Percentiles rank a stretch among this genome's conserved stretches.
These are phyloP conservation scores for Rhizoclosmatium sp. DNA, from an alignment of 192 early-diverging fungal species.

Conservation along the genomic window DNA sequence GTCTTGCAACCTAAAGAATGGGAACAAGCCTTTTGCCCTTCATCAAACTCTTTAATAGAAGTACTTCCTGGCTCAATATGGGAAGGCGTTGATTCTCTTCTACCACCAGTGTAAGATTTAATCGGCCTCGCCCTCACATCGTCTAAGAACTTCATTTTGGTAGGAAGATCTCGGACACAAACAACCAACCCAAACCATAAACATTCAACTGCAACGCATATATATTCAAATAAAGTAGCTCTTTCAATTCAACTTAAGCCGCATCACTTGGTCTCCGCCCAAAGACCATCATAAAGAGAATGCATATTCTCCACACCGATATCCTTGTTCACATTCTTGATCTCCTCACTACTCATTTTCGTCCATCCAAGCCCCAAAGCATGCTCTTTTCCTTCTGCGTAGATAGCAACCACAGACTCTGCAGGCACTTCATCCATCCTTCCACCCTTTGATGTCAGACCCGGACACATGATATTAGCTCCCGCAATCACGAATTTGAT, in stretches of 20 bases:
- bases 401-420: slow-evolving; percentile 82
- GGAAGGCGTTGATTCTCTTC: neutral
- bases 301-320: slow-evolving; percentile 90
- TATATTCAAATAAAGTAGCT: no score
- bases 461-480: slow-evolving; percentile 99
- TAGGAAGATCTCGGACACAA: neutral
- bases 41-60: neutral
- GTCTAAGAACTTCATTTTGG: neutral
- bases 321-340: slow-evolving; percentile 84
- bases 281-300: slow-evolving; percentile 80
- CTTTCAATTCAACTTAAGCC: no score
- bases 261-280: slow-evolving; percentile 37
- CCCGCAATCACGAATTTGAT: slow-evolving; percentile 98
- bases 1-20: neutral
- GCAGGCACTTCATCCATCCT: slow-evolving; percentile 77
- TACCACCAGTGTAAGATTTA: neutral
- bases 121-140: neutral
- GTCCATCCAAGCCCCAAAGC: slow-evolving; percentile 88
- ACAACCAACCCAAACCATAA: neutral
- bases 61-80: neutral
- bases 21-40: neutral
- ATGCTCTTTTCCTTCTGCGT: slow-evolving; percentile 96
- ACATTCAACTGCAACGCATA: no score
- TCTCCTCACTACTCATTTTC: slow-evolving; percentile 72
- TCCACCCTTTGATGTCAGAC: slow-evolving; percentile 93